Evolutionary conservation across 2,329 filamentous ascomycete genomes (phyloP).

Genomic region (Hirsutella rhossiliensis): DNA sequence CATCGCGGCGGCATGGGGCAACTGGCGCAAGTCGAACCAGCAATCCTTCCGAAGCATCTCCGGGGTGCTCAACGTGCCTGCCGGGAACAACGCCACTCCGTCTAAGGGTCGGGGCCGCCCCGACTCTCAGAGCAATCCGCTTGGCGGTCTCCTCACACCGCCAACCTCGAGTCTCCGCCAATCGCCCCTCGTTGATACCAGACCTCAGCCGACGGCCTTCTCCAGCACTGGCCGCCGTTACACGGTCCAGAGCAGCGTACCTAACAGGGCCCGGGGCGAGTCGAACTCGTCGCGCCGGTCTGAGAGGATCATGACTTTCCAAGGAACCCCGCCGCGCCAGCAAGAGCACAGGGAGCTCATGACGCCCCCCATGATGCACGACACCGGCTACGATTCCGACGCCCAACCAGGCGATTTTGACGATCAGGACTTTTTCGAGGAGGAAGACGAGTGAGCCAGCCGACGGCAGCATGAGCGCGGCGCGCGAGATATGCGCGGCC

Average conservation of each 20-base stretch:
- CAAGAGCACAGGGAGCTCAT: constrained; percentile 28
- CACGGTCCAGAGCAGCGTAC: constrained; percentile 28
- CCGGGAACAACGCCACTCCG: constrained; percentile 39
- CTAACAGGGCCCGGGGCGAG: constrained; percentile 13
- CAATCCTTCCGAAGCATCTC: constrained; percentile 35
- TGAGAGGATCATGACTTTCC: constrained; percentile 25
- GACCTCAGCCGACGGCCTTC: constrained; percentile 47
- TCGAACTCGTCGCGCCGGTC: constrained; percentile 22
- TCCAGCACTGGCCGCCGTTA: constrained; percentile 46
- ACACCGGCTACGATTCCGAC: constrained; percentile 47
- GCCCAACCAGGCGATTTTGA: constrained; percentile 47
- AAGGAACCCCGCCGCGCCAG: constrained; percentile 30
- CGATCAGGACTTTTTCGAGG: constrained; percentile 46
- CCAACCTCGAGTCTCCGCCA: constrained; percentile 63
- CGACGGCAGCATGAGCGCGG: too few relatives aligned
- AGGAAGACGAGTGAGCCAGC: constrained; percentile 16
- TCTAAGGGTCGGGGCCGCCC: constrained; percentile 45
- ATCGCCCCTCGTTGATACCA: constrained; percentile 32
- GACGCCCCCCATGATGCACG: constrained; percentile 51
- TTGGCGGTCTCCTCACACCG: constrained; percentile 80
- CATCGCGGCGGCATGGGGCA: constrained; percentile 86
- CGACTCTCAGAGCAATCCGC: constrained; percentile 44
- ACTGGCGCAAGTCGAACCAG: constrained; percentile 67
- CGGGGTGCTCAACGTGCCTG: constrained; percentile 31
- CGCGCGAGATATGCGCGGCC: too few relatives aligned